Evolutionary conservation across 2,329 filamentous ascomycete genomes (phyloP), one percentile per base, ranked within the genome.

Genomic region (Diplodia scrobiculata): DNA sequence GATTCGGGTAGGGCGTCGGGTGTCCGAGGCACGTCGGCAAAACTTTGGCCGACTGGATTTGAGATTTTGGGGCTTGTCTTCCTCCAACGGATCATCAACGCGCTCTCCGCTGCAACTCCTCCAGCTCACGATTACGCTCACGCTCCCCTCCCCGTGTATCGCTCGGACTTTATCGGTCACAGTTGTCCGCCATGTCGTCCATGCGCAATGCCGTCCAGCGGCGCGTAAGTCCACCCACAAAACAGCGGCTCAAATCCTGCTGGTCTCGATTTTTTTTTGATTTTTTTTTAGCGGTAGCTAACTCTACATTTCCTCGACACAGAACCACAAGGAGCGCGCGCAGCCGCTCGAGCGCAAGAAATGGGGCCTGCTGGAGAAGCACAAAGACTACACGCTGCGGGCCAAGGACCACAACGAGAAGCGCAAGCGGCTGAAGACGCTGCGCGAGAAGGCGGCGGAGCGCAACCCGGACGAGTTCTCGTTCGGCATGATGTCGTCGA

Each of bases 351-450:
- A 93, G 75, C 91, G 95, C 63, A 83, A 89, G 70, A 91, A 91
- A 82, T 92, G 92, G 80, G 95, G 95, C 70, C 86, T 98, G 25
- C 88, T 98, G 68, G 95, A 98, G 79, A 98, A 99, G 81, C 91
- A 95, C 84, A 97, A 97, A 82, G 87, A 89, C 78, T 89, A 89
- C 79, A 84, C 84, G 68, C 84, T 88, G 66, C 86, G 87, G 63
- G 87, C 87, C 19, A 81, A 82, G 74, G 86, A 89, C 77, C 86
- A 87, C 80, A 86, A 86, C 71, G 73, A 78, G 65, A 89, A 89
- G 76, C 84, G 86, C 73, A 79, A 80, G 66, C 85, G 86, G 68
- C 78, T 89, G 65, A 82, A 84, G 73, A 80, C 84, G 19, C 79
- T 89, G 19, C 81, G 83, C 68, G 79, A 85, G 70, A 89, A 88